phyloP scores from a whole-genome alignment of 768 basidiomycete genomes.

The Sporobolomyces roseus region DNA sequence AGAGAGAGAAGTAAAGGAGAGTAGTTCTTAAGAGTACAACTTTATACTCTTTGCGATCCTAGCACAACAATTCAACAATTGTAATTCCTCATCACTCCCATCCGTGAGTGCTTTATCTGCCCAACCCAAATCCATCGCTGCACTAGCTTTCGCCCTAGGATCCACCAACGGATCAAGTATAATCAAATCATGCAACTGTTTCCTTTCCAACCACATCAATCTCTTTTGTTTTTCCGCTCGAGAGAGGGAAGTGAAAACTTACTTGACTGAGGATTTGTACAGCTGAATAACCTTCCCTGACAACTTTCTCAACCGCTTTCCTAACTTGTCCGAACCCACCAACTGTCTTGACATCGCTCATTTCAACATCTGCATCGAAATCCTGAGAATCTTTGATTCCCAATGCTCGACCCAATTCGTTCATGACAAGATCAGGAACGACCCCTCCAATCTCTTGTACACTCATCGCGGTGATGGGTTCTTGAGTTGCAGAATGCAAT shows the following conservation, averaged over 20 bases:
- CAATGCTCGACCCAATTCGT: conserved; percentile 63
- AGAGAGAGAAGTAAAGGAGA: neutral
- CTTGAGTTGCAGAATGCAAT: conserved; percentile 57
- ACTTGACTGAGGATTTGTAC: conserved; percentile 85
- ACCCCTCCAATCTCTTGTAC: conserved; percentile 97
- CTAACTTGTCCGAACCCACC: conserved; percentile 57
- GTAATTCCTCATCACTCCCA: conserved; percentile 94
- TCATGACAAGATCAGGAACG: conserved; percentile 70
- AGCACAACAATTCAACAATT: conserved; percentile 84
- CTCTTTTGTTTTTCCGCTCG: neutral
- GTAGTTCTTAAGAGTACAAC: neutral
- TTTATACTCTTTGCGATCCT: conserved; percentile 51
- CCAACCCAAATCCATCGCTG: conserved; percentile 81
- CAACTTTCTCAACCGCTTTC: conserved; percentile 65
- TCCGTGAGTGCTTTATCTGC: conserved; percentile 94
- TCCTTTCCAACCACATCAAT: neutral
- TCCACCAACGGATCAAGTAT: conserved; percentile 75
- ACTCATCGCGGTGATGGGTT: conserved; percentile 65
- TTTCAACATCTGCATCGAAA: conserved; percentile 54
- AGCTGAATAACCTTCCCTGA: conserved; percentile 87
- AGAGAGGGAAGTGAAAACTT: conserved; percentile 41
- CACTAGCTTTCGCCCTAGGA: conserved; percentile 71
- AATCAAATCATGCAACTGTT: conserved; percentile 88
- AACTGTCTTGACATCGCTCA: conserved; percentile 51
- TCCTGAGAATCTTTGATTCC: conserved; percentile 60